Conservation (phyloP, 306 rosid species). For the Hippophae gyantsensis region DNA sequence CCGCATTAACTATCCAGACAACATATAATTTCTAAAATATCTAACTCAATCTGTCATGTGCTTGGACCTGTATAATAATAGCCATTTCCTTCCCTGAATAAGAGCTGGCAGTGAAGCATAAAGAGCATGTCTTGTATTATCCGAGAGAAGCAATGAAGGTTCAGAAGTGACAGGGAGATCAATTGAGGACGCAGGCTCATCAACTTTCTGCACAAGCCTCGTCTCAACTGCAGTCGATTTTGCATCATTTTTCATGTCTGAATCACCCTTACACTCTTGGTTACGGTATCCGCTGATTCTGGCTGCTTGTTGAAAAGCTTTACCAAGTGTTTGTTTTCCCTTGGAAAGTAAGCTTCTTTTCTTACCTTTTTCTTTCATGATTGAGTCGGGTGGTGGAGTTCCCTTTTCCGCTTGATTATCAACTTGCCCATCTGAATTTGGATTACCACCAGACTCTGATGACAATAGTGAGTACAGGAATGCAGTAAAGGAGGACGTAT, state of each 20-base stretch:
- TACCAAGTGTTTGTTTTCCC: constrained; percentile 62
- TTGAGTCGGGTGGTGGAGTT: constrained; percentile 21
- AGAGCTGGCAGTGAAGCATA: constrained; percentile 75
- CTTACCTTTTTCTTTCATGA: constrained; percentile 40
- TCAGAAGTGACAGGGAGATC: constrained; percentile 57
- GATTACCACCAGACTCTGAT: constrained; percentile 33
- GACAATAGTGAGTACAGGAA: constrained; percentile 72
- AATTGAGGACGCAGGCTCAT: constrained; percentile 29
- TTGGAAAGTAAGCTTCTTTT: constrained; percentile 60
- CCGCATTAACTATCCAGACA: neutral
- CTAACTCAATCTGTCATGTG: too few relatives aligned
- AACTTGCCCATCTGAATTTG: constrained; percentile 22
- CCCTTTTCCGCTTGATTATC: constrained; percentile 29
- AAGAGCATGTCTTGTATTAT: constrained; percentile 40
- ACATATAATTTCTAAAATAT: too few relatives aligned
- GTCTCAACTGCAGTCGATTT: constrained; percentile 45
- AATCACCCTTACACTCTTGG: constrained; percentile 37
- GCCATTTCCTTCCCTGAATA: constrained; percentile 87
- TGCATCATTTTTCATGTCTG: constrained; percentile 29
- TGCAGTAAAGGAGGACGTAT: constrained; percentile 83
- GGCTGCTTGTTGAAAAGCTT: constrained; percentile 46
- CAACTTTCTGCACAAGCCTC: constrained; percentile 27
- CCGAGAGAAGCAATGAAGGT: constrained; percentile 65
- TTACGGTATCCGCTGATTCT: constrained; percentile 48
- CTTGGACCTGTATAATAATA: constrained; percentile 65